Base-by-base conservation (phyloP, 345 rosid genomes). In the Firmiana major region DNA sequence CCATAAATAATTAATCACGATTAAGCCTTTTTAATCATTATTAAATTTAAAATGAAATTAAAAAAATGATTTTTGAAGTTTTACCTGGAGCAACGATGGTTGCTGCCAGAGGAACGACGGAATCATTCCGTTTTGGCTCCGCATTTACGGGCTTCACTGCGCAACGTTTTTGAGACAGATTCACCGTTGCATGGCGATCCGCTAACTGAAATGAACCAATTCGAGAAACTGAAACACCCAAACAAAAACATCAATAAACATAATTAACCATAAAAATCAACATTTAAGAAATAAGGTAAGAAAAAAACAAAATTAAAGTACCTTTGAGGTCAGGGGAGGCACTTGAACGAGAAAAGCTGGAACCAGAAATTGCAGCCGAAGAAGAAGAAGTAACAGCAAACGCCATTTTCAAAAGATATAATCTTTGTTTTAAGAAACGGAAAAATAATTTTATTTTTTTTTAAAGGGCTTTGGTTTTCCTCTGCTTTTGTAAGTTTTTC, bases 81-180 rank as follows among this genome's bases (percentile, higher is more conserved):
- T 64, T 59, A 94, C 98, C 97, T 46, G 93, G 91, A 84, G 92
- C 84, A 71, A 75, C 78, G 9, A 87, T 70, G 1, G 94, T 78
- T 17, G 97, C 90, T 1, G 95, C 92, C 0, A 85, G 83, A 68
- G 87, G 75, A 38, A 88, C 89, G 38, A 83, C 68, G 4, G 87
- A 86, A 54, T 80, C 87, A 17, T 79, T 91, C 55, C 89, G 72
- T 57, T 84, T 94, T 2, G 90, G 82, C 89, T 89, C 89, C 0
- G 88, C 93, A 75, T 89, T 87, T 34, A 92, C 46, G 6, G 93
- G 85, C 80, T 76, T 90, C 55, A 88, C 84, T 0, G 78, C 76
- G 28, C 79, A 60, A 28, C 90, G 84, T 55, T 87, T 85, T 55
- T 77, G 86, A 49, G 88, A 82, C 15, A 84, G 74, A 79, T 77